A percentile compares a stretch with the other conserved stretches of the same genome.
Evolutionary conservation across 495 filamentous ascomycete species (phyloP).

Genomic region (Aspergillus funiculosus): DNA sequence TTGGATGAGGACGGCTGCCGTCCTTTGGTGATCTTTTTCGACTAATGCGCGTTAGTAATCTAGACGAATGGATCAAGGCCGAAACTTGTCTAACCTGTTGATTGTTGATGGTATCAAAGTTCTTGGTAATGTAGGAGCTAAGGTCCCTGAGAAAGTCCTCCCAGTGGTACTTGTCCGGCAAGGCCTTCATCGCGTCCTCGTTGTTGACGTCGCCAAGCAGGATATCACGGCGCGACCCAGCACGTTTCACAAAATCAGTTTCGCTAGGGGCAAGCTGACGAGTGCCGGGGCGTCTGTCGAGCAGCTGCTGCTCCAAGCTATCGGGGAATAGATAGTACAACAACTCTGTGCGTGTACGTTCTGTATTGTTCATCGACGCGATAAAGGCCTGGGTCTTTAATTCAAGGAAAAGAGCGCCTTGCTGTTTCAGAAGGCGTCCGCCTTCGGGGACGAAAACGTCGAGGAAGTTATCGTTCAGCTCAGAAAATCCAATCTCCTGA

Average conservation of each 20-base stretch:
- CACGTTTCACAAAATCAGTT: constrained; percentile 62
- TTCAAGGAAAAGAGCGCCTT: constrained; percentile 68
- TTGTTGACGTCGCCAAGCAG: constrained; percentile 59
- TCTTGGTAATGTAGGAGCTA: constrained; percentile 67
- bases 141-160: constrained; percentile 71
- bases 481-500: constrained; percentile 74
- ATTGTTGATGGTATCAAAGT: constrained; percentile 59
- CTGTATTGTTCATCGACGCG: constrained; percentile 59
- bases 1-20: constrained; percentile 39
- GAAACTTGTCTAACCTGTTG: constrained; percentile 35
- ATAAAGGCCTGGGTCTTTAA: constrained; percentile 86
- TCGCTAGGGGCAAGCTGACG: constrained; percentile 64
- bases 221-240: constrained; percentile 59
- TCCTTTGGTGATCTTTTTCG: constrained; percentile 40
- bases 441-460: constrained; percentile 78
- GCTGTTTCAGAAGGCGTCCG: constrained; percentile 62
- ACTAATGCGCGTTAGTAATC: constrained; percentile 27
- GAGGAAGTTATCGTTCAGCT: constrained; percentile 79
- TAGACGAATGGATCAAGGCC: too few species aligned
- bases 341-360: constrained; percentile 59
- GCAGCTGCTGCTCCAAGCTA: constrained; percentile 58
- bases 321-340: constrained; percentile 69
- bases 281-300: constrained; percentile 58
- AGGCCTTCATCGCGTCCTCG: constrained; percentile 52
- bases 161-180: constrained; percentile 75